These are phyloP conservation scores for Gynochthodes officinalis DNA, from an alignment of 257 asterid genomes.

Conservation along the genomic window DNA sequence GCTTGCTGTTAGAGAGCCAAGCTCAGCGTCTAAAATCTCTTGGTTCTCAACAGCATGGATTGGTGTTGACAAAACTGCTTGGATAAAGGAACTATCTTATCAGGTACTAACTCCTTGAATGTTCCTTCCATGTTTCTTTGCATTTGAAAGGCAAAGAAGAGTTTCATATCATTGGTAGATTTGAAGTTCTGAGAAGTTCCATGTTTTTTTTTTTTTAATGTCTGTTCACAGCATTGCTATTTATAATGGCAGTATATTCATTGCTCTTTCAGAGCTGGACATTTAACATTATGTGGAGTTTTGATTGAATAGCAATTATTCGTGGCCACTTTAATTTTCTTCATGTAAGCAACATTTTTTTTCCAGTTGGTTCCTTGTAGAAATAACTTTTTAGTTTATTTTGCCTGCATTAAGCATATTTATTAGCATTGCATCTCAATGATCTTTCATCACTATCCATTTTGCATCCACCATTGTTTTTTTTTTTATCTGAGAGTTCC, in stretches of 20 bases:
- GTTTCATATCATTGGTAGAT: background rate
- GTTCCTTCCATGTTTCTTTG: background rate
- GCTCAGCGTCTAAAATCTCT: slow-evolving; percentile 52
- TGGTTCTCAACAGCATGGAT: slow-evolving; percentile 97
- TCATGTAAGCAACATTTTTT: background rate
- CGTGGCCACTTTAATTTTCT: background rate
- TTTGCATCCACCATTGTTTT: background rate
- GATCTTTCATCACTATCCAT: background rate
- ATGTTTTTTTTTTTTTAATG: background rate
- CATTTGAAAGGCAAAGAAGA: background rate
- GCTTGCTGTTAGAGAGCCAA: slow-evolving; percentile 69
- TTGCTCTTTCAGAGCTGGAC: background rate
- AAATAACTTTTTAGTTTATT: background rate
- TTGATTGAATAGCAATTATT: background rate
- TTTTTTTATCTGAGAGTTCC: background rate
- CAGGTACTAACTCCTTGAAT: slow-evolving; percentile 50
- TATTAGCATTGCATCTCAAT: background rate
- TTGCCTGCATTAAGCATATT: background rate
- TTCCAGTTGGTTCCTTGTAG: background rate
- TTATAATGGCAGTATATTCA: background rate
- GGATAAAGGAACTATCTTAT: slow-evolving; percentile 84
- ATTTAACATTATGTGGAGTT: background rate
- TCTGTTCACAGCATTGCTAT: background rate
- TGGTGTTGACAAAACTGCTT: slow-evolving; percentile 77
- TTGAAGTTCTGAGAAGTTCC: background rate